Evolutionary conservation across 371 early-diverging fungal genomes (phyloP).

Genomic region (Parasitella parasitica): DNA sequence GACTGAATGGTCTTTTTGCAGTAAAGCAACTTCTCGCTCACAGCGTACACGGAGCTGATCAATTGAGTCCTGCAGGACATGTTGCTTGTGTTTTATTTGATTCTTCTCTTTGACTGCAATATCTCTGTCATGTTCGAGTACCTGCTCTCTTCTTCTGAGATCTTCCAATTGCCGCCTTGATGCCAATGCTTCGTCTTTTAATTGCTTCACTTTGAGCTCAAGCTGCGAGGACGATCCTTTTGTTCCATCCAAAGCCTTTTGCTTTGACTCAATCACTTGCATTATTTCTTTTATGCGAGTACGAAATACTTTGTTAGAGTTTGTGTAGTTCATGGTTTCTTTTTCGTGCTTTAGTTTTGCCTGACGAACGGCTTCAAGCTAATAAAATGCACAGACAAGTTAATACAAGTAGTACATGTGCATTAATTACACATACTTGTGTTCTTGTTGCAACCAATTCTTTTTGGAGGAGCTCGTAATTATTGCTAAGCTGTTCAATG

Average conservation of each 20-base stretch:
- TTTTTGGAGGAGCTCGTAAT: constrained; percentile 27
- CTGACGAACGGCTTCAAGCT: constrained; percentile 33
- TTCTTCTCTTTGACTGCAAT: constrained; percentile 35
- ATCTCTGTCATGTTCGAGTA: constrained; percentile 41
- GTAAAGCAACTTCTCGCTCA: constrained; percentile 29
- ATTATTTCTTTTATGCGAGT: constrained; percentile 37
- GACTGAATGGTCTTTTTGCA: constrained; percentile 22
- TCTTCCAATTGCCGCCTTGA: constrained; percentile 46
- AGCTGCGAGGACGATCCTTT: constrained; percentile 34
- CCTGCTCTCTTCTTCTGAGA: constrained; percentile 38
- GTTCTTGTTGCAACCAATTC: constrained; percentile 26
- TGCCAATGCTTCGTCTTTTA: constrained; percentile 45
- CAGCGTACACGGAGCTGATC: constrained; percentile 26
- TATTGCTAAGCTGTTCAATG: constrained; percentile 38
- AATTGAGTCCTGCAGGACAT: constrained; percentile 26
- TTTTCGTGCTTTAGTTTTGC: constrained; percentile 33
- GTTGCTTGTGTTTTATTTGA: constrained; percentile 31
- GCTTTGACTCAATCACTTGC: constrained; percentile 42
- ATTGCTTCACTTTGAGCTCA: constrained; percentile 41
- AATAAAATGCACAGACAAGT: not conserved
- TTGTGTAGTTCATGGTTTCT: constrained; percentile 27
- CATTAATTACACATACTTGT: constrained; percentile 27
- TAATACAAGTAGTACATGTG: not conserved
- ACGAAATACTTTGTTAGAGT: constrained; percentile 33
- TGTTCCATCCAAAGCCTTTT: constrained; percentile 40